Base-by-base conservation (phyloP, 495 filamentous ascomycete genomes). In the Pyrenopolyporus hunteri region DNA sequence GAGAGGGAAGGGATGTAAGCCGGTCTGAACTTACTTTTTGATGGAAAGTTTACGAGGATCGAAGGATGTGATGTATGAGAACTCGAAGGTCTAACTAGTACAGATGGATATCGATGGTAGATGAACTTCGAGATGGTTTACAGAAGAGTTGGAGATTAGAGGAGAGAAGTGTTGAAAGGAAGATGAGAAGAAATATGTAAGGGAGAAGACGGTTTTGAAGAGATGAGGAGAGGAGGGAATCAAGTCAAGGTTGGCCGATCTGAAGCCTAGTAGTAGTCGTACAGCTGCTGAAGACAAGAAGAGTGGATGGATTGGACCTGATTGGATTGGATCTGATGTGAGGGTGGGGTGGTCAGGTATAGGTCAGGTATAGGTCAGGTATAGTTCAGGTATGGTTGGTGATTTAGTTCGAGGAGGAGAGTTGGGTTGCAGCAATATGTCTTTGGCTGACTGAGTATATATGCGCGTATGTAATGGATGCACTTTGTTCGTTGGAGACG, bases 351-450 rank as follows among this genome's bases (percentile, higher is more conserved):
- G 55, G 45, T 19, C 46, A 9, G 26, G 4, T 29, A 29, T 29
- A 29, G 9, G 26, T 29, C n/a, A n/a, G n/a, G n/a, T n/a, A n/a
- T n/a, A n/a, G n/a, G n/a, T n/a, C n/a, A n/a, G n/a, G n/a, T n/a
- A n/a, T n/a, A n/a, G n/a, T n/a, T n/a, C n/a, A n/a, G n/a, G n/a
- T 45, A 14, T 51, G 55, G 32, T 45, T 39, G 19, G 17, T 58
- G 54, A 57, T 58, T n/a, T 64, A 58, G 60, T 64, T 47, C 52
- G 45, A 39, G 36, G 37, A 65, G 37, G 32, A 59, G 45, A 59
- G 45, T 65, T 65, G 62, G 62, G 62, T 65, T 65, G 62, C 62
- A 59, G 59, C 33, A 59, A 65, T 57, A 57, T 55, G 56, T 56
- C 37, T 36, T 48, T 55, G 31, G 44, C 14, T 58, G 25, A 39